Percentiles rank a stretch among this genome's conserved stretches.
Evolutionary conservation across 257 asterid species (phyloP).

Genomic region (Lycium ferocissimum): DNA sequence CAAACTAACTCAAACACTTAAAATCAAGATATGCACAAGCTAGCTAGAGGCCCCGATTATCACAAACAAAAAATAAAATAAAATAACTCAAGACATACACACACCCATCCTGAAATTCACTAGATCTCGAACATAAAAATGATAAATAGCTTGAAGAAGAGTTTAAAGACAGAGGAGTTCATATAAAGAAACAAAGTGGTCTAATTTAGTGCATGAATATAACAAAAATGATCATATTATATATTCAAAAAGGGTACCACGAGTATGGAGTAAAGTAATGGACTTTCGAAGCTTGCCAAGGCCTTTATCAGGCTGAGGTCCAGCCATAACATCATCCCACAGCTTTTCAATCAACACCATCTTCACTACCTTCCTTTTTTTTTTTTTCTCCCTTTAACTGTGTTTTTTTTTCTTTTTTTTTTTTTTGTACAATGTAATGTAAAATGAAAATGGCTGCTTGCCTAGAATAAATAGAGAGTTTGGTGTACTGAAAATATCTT

Average conservation of each 20-base stretch:
- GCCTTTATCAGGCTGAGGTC: conserved; percentile 85
- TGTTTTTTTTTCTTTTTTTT: neutral
- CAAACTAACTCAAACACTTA: too few species aligned
- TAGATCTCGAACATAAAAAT: too few species aligned
- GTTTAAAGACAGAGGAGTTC: too few species aligned
- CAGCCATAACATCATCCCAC: conserved; percentile 92
- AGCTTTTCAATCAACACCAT: conserved; percentile 89
- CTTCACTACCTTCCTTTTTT: neutral
- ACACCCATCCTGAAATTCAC: too few species aligned
- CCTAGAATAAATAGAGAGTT: neutral
- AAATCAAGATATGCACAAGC: too few species aligned
- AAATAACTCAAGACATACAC: too few species aligned
- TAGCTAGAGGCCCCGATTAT: too few species aligned
- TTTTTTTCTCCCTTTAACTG: neutral
- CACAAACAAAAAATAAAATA: too few species aligned
- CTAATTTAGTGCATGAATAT: neutral
- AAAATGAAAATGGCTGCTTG: neutral
- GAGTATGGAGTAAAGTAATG: conserved; percentile 36
- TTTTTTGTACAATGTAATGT: too few species aligned
- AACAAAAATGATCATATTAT: neutral
- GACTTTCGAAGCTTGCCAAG: conserved; percentile 70
- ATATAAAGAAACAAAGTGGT: too few species aligned
- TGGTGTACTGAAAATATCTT: conserved; percentile 20
- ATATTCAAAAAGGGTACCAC: conserved; percentile 30
- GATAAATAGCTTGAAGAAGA: too few species aligned